Evolutionary conservation across 2,329 filamentous ascomycete species (phyloP).

Genomic region (Claviceps lovelessii): DNA sequence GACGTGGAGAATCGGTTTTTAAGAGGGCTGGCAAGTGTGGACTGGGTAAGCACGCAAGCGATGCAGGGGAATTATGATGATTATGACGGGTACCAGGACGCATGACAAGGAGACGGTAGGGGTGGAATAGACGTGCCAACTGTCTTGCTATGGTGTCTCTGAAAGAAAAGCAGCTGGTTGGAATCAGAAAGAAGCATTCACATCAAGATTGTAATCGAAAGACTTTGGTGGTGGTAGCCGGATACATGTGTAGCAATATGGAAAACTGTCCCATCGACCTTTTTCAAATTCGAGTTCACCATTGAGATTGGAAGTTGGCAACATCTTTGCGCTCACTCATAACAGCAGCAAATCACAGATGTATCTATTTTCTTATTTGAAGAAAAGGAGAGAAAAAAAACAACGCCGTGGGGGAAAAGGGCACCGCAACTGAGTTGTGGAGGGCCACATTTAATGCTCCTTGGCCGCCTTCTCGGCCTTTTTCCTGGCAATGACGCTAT

Average conservation of each 20-base stretch:
- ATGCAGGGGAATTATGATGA: slow-evolving; percentile 43
- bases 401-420: too few species aligned
- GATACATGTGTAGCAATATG: neutral
- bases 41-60: slow-evolving; percentile 50
- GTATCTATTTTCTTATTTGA: too few species aligned
- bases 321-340: too few species aligned
- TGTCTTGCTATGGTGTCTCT: neutral
- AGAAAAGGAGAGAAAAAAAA: too few species aligned
- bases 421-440: too few species aligned
- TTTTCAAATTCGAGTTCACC: too few species aligned
- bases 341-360: too few species aligned
- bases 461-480: slow-evolving; percentile 25
- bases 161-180: neutral
- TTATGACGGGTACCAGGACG: slow-evolving; percentile 41
- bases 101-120: slow-evolving; percentile 9
- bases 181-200: neutral
- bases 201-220: neutral
- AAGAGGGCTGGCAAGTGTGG: slow-evolving; percentile 42
- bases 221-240: neutral
- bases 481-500: slow-evolving; percentile 31
- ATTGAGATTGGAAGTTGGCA: too few species aligned
- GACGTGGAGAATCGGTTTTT: slow-evolving; percentile 43
- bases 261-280: too few species aligned
- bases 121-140: neutral
- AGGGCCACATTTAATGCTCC: slow-evolving; percentile 17